Evolutionary conservation across 1,284 basidiomycete species (phyloP).

Genomic region (Apiotrichum porosum): DNA sequence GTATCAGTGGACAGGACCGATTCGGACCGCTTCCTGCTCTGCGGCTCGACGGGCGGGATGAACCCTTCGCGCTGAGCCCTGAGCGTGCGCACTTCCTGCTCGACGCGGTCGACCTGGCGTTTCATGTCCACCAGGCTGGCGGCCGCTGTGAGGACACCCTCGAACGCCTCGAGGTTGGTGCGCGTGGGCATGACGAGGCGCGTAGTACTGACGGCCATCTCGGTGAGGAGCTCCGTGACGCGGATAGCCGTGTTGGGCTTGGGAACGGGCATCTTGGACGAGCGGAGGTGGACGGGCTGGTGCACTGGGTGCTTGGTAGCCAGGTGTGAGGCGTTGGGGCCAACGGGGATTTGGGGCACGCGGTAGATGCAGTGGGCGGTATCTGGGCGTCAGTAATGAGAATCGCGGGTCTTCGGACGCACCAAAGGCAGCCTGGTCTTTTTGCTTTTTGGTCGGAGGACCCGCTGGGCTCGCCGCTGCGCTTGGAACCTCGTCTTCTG

Average conservation of each 20-base stretch:
- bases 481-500: slow-evolving; percentile 29
- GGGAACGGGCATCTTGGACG: slow-evolving; percentile 70
- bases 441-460: slow-evolving; percentile 30
- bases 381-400: slow-evolving; percentile 21
- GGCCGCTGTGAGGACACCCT: slow-evolving; percentile 66
- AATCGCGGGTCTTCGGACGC: neutral
- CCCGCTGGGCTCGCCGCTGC: slow-evolving; percentile 14
- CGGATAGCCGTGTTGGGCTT: slow-evolving; percentile 67
- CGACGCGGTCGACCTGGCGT: slow-evolving; percentile 75
- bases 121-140: slow-evolving; percentile 75
- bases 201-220: slow-evolving; percentile 67
- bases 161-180: slow-evolving; percentile 67
- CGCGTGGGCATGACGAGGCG: slow-evolving; percentile 87
- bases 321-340: slow-evolving; percentile 31
- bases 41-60: slow-evolving; percentile 24
- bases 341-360: slow-evolving; percentile 19
- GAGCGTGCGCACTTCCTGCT: slow-evolving; percentile 71
- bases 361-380: slow-evolving; percentile 45
- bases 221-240: slow-evolving; percentile 65
- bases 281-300: slow-evolving; percentile 70
- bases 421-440: slow-evolving; percentile 23
- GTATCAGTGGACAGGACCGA: slow-evolving; percentile 38
- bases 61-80: slow-evolving; percentile 59
- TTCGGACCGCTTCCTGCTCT: slow-evolving; percentile 20
- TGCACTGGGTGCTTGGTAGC: slow-evolving; percentile 52